Conservation (phyloP, 2,329 filamentous ascomycete species). For the Didymosphaeria variabile region DNA sequence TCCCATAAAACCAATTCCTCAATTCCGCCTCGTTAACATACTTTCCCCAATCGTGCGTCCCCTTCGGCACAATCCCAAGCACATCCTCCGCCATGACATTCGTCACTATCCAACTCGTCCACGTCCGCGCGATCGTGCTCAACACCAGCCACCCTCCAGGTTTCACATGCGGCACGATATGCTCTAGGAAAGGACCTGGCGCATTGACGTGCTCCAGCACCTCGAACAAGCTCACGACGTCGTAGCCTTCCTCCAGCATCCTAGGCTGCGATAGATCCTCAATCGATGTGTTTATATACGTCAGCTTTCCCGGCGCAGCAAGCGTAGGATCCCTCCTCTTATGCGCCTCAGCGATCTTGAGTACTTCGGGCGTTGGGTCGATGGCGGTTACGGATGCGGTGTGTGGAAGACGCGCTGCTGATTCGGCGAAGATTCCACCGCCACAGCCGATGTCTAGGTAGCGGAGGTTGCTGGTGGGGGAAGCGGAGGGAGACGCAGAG, state of each 20-base stretch:
- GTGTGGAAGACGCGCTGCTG: slow-evolving; percentile 72
- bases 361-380: slow-evolving; percentile 78
- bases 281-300: slow-evolving; percentile 79
- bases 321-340: slow-evolving; percentile 77
- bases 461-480: slow-evolving; percentile 57
- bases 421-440: slow-evolving; percentile 95
- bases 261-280: slow-evolving; percentile 66
- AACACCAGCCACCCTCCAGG: slow-evolving; percentile 94
- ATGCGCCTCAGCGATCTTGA: slow-evolving; percentile 79
- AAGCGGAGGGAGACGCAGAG: slow-evolving; percentile 46
- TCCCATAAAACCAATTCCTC: slow-evolving; percentile 55
- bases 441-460: slow-evolving; percentile 96
- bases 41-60: slow-evolving; percentile 96
- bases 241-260: slow-evolving; percentile 63
- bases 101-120: slow-evolving; percentile 89
- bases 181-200: slow-evolving; percentile 76
- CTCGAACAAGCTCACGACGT: slow-evolving; percentile 89
- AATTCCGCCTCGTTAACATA: slow-evolving; percentile 91
- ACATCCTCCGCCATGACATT: slow-evolving; percentile 92
- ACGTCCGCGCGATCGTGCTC: slow-evolving; percentile 90
- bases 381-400: slow-evolving; percentile 76
- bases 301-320: slow-evolving; percentile 63
- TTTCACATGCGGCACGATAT: slow-evolving; percentile 77
- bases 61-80: slow-evolving; percentile 84
- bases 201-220: slow-evolving; percentile 91